phyloP scores from a whole-genome alignment of 2,329 filamentous ascomycete genomes.

The Diplodia mutila region DNA sequence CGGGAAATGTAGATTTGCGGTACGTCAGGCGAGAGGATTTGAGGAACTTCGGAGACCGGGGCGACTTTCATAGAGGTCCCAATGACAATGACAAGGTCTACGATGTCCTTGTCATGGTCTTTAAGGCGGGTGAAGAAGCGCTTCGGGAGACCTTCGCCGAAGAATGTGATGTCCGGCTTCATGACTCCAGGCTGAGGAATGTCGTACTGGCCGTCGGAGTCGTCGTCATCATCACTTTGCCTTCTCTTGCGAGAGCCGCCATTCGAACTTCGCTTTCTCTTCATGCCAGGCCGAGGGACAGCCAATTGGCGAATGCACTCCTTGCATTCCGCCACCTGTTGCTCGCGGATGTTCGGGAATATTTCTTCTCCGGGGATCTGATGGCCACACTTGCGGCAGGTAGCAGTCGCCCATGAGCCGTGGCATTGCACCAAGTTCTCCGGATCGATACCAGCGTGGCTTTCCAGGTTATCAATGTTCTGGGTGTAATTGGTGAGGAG shows the following conservation, averaged over 20 bases:
- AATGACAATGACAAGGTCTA: constrained; percentile 92
- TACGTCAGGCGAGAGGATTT: constrained; percentile 74
- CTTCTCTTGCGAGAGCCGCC: constrained; percentile 49
- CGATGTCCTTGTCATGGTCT: constrained; percentile 76
- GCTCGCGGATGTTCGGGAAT: constrained; percentile 76
- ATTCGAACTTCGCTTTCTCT: constrained; percentile 58
- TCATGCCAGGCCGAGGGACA: constrained; percentile 51
- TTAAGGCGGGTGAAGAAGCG: constrained; percentile 80
- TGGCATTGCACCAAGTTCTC: constrained; percentile 94
- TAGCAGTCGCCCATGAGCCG: constrained; percentile 91
- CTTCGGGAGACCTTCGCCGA: constrained; percentile 86
- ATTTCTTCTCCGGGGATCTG: constrained; percentile 76
- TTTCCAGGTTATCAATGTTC: constrained; percentile 96
- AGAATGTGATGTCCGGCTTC: constrained; percentile 98
- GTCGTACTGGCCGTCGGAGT: constrained; percentile 64
- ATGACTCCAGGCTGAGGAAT: constrained; percentile 76
- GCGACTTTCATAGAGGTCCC: constrained; percentile 95
- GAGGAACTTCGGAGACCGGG: constrained; percentile 89
- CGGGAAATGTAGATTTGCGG: constrained; percentile 91
- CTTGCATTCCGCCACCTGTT: constrained; percentile 77
- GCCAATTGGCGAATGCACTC: constrained; percentile 65
- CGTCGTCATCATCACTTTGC: constrained; percentile 59
- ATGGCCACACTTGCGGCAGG: constrained; percentile 80
- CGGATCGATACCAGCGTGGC: constrained; percentile 76
- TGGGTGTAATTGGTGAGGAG: constrained; percentile 97